phyloP scores from a whole-genome alignment of 23 red algal species.

The Gracilaria gracilis region DNA sequence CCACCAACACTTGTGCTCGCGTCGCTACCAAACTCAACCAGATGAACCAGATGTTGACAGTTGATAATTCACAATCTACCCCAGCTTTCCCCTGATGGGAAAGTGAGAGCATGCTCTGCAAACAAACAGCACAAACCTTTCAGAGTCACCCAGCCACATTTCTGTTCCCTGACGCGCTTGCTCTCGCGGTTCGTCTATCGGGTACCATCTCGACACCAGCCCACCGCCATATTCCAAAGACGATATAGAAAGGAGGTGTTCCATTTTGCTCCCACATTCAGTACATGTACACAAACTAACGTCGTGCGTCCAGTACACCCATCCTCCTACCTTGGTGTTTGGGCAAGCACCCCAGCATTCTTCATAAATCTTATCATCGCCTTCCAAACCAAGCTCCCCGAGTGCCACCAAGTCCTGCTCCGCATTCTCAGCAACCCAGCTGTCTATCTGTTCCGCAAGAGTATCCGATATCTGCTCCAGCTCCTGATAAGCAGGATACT shows the following conservation, averaged over 20 bases:
- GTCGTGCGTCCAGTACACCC: not conserved
- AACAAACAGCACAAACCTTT: no score
- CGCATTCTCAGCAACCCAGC: not conserved
- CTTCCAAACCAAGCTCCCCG: not conserved
- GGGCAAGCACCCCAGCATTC: not conserved
- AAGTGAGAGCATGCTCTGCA: no score
- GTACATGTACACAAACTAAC: not conserved
- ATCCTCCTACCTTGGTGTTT: not conserved
- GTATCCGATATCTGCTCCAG: not conserved
- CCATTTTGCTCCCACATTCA: not conserved
- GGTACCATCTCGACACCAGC: not conserved
- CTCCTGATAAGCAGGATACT: not conserved
- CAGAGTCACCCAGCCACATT: no score
- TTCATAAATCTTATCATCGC: not conserved
- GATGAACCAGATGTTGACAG: no score
- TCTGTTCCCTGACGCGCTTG: no score
- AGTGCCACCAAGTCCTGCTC: not conserved
- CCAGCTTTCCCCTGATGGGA: no score
- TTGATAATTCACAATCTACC: no score
- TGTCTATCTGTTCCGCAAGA: not conserved
- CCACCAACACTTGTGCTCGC: no score
- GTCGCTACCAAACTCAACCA: no score
- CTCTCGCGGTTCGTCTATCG: constrained; percentile 2
- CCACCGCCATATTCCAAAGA: not conserved
- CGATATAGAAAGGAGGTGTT: not conserved